Evolutionary conservation across 306 rosid species (phyloP).

Genomic region (Begonia fuchsioides): DNA sequence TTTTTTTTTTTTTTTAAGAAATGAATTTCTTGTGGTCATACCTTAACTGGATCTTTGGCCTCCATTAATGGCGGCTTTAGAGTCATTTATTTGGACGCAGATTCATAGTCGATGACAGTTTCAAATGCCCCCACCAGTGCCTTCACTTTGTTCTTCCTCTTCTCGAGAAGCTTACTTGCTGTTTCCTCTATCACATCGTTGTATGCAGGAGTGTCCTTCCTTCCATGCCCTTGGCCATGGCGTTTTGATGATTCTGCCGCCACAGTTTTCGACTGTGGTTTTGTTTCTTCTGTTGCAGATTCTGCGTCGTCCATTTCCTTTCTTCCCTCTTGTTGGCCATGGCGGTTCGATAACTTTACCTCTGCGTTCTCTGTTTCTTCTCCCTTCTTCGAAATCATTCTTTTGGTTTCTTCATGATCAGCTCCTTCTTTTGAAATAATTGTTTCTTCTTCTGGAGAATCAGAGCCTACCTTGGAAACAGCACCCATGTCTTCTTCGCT

Average conservation of each 20-base stretch:
- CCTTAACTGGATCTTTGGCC: too few relatives aligned
- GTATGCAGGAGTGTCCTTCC: constrained; percentile 17
- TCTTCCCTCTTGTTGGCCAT: neutral
- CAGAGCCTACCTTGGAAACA: neutral
- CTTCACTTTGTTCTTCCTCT: constrained; percentile 57
- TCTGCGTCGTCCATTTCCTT: constrained; percentile 1
- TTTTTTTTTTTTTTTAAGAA: too few relatives aligned
- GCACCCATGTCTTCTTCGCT: too few relatives aligned
- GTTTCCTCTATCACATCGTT: constrained; percentile 21
- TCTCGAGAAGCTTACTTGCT: constrained; percentile 37
- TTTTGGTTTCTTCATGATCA: constrained; percentile 12
- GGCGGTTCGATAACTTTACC: constrained; percentile 8
- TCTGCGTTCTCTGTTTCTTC: constrained; percentile 5
- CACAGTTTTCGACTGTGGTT: too few relatives aligned
- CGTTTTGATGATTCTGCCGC: constrained; percentile 4
- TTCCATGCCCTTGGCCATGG: constrained; percentile 10
- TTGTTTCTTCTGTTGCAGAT: neutral
- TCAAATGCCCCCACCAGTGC: constrained; percentile 95
- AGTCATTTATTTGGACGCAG: constrained; percentile 25
- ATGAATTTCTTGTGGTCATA: too few relatives aligned
- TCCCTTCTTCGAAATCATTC: constrained; percentile 6
- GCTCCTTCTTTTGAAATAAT: constrained; percentile 6
- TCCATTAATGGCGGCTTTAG: too few relatives aligned
- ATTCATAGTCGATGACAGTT: constrained; percentile 70
- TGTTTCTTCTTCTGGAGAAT: too few relatives aligned